Evolutionary conservation across 1,284 basidiomycete species (phyloP).

Genomic region (Cryptococcus hybrid): DNA sequence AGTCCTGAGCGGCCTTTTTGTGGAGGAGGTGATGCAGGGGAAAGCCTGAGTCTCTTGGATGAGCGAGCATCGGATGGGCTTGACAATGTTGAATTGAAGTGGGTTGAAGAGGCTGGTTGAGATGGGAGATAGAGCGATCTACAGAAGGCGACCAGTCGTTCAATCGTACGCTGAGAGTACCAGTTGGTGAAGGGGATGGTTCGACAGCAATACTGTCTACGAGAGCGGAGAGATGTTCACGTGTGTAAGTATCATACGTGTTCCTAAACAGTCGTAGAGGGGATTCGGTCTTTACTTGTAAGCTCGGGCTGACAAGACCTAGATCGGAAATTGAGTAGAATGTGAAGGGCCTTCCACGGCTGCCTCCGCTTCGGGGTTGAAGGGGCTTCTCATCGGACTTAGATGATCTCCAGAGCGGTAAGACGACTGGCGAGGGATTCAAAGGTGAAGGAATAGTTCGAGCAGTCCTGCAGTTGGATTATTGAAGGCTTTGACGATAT

Average conservation of each 20-base stretch:
- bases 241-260: constrained; percentile 84
- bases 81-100: constrained; percentile 8
- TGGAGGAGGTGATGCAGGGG: constrained; percentile 25
- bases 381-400: constrained; percentile 2
- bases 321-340: constrained; percentile 10
- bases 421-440: constrained; percentile 51
- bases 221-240: constrained; percentile 84
- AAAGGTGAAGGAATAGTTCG: constrained; percentile 72
- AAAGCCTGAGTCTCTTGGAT: constrained; percentile 35
- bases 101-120: constrained; percentile 8
- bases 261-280: constrained; percentile 83
- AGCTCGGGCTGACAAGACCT: not conserved
- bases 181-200: constrained; percentile 59
- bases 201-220: constrained; percentile 84
- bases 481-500: too few species aligned
- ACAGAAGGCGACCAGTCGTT: constrained; percentile 21
- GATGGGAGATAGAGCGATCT: constrained; percentile 1
- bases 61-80: constrained; percentile 26
- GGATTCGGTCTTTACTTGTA: constrained; percentile 55
- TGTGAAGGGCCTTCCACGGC: constrained; percentile 13
- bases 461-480: not conserved
- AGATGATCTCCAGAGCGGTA: constrained; percentile 19
- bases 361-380: constrained; percentile 10
- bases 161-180: constrained; percentile 9
- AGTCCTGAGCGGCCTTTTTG: constrained; percentile 24